Base-by-base conservation (phyloP, 371 early-diverging fungal species). In the Actinomortierella ambigua region DNA sequence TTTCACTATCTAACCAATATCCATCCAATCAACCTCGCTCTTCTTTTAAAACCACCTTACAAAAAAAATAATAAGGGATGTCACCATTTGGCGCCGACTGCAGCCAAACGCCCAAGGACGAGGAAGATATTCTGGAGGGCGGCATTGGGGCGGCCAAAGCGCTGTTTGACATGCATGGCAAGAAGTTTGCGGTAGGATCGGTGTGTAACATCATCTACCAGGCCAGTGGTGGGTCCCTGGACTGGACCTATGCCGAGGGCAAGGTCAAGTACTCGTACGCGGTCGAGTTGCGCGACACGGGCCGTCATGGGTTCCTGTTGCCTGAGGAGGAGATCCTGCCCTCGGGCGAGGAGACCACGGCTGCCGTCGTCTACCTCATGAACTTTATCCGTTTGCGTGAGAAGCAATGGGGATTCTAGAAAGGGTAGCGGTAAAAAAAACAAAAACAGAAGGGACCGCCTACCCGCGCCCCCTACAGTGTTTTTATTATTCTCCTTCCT, bases 271-370 rank as follows among this genome's bases (percentile, higher is more conserved):
- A 81, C 58, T 64, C 83, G 42, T 88, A 79, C 50, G 82, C 77
- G 0, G 79, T 86, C 22, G 87, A 88, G 63, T 63, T 88, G 47
- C 71, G 87, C 14, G 85, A 85, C 62, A 79, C 77, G 22, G 82
- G 84, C 23, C 43, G n/a, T 9, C 59, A 75, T 56, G 85, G 85
- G 9, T 85, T 86, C 65, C 2, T 85, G 40, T 52, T 85, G 43
- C 83, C 86, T 0, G 68, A 81, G 26, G 68, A 69, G 1, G 61
- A 80, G 56, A 86, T 87, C 62, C 27, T 81, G 24, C 83, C 84
- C 13, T 77, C 77, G 3, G 82, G 81, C 3, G 63, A 83, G 56
- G 85, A 87, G 48, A 82, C 76, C 17, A 59, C 76, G 20, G 82
- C 82, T 0, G 81, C 66, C 2, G 46, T 85, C 39, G 14, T 70